Percentiles rank a stretch among this genome's conserved stretches.
phyloP scores from a whole-genome alignment of 345 rosid species.

The Aethionema arabicum region DNA sequence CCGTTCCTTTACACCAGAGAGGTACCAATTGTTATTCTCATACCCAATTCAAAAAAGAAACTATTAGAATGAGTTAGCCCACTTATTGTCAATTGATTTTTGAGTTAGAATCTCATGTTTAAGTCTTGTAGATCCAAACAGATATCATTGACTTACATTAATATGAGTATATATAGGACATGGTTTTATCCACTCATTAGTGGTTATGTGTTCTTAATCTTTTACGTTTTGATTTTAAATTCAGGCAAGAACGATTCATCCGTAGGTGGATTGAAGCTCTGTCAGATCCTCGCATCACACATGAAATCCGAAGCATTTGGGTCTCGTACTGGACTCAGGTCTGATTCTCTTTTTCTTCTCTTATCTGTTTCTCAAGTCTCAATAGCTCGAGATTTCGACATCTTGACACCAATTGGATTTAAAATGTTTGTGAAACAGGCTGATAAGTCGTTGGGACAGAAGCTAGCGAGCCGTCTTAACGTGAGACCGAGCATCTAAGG shows the following conservation, averaged over 20 bases:
- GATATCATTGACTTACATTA: too few relatives aligned
- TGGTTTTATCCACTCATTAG: too few relatives aligned
- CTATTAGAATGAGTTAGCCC: neutral
- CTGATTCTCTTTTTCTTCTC: neutral
- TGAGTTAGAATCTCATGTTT: too few relatives aligned
- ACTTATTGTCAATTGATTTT: too few relatives aligned
- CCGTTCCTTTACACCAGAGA: constrained; percentile 73
- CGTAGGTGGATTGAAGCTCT: constrained; percentile 65
- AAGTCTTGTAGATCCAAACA: too few relatives aligned
- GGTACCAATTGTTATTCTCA: constrained; percentile 38
- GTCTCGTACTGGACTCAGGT: constrained; percentile 86
- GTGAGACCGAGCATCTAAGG: constrained; percentile 41
- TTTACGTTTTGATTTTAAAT: neutral
- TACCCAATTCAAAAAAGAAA: neutral
- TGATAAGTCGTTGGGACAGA: constrained; percentile 42
- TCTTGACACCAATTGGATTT: neutral
- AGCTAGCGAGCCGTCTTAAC: constrained; percentile 41
- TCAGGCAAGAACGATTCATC: constrained; percentile 85
- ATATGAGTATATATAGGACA: too few relatives aligned
- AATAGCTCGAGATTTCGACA: neutral
- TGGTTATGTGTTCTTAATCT: neutral
- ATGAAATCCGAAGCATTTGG: constrained; percentile 80
- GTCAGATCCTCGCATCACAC: constrained; percentile 75
- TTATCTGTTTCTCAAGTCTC: neutral
- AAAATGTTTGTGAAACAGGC: constrained; percentile 34